phyloP scores from a whole-genome alignment of 768 basidiomycete species.

The Pisolithus tinctorius region DNA sequence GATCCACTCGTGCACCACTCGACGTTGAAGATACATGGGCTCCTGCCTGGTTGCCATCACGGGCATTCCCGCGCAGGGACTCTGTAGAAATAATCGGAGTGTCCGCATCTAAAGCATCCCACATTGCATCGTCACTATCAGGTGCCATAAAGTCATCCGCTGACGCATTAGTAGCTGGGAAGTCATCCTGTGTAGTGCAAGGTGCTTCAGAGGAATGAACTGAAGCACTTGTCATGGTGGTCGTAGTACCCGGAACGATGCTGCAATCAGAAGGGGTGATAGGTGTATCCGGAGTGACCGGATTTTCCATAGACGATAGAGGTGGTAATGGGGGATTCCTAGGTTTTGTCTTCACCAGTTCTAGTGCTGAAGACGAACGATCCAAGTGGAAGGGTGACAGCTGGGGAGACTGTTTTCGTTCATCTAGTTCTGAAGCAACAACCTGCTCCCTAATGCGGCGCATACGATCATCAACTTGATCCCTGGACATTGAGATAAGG shows the following conservation, averaged over 20 bases:
- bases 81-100: conserved; percentile 13
- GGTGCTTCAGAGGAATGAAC: conserved; percentile 5
- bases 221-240: conserved; percentile 1
- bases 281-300: neutral
- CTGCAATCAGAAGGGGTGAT: neutral
- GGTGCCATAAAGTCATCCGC: conserved; percentile 15
- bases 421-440: conserved; percentile 4
- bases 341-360: neutral
- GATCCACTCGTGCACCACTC: conserved; percentile 16
- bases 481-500: conserved; percentile 17
- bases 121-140: conserved; percentile 42
- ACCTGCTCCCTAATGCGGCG: conserved; percentile 32
- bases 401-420: neutral
- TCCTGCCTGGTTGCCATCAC: conserved; percentile 9
- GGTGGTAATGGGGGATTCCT: neutral
- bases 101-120: conserved; percentile 36
- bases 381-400: too few species aligned
- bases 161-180: conserved; percentile 10
- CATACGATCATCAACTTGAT: conserved; percentile 32
- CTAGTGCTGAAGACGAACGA: too few species aligned
- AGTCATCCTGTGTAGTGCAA: conserved; percentile 15
- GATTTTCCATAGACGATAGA: neutral
- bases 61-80: conserved; percentile 8
- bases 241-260: neutral
- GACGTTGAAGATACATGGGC: conserved; percentile 1